Evolutionary conservation across 2,329 filamentous ascomycete genomes (phyloP).

Genomic region (Penicillium sp.): DNA sequence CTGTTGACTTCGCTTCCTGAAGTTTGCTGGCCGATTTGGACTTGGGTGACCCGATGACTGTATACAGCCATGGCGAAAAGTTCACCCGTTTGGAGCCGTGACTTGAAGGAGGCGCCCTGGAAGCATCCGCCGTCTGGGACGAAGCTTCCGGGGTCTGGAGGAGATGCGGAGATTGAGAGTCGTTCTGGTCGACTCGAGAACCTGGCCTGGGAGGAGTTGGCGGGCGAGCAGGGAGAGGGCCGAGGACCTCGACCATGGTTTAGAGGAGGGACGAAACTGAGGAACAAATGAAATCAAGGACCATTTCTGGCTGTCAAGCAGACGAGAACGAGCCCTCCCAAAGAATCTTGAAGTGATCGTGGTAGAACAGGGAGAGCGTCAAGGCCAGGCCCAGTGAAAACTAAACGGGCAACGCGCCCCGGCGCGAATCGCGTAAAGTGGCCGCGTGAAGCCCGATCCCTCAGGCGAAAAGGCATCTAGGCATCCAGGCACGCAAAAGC

Average conservation of each 20-base stretch:
- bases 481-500: not conserved
- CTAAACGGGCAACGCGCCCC: constrained; percentile 18
- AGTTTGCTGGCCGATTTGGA: constrained; percentile 26
- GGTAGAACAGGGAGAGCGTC: not conserved
- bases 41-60: constrained; percentile 47
- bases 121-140: constrained; percentile 42
- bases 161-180: constrained; percentile 35
- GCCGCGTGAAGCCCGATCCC: constrained; percentile 25
- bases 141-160: constrained; percentile 47
- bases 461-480: constrained; percentile 25
- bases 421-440: constrained; percentile 39
- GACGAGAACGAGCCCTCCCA: constrained; percentile 3
- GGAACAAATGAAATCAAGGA: constrained; percentile 21
- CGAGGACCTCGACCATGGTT: constrained; percentile 49
- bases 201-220: constrained; percentile 57
- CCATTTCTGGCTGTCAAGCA: constrained; percentile 30
- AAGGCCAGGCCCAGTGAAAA: constrained; percentile 20
- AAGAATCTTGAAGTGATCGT: constrained; percentile 1
- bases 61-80: constrained; percentile 62
- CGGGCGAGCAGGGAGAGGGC: constrained; percentile 53
- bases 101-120: constrained; percentile 37
- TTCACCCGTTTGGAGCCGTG: constrained; percentile 60
- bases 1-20: constrained; percentile 29
- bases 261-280: constrained; percentile 15
- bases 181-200: constrained; percentile 38